A percentile compares a stretch with the other conserved stretches of the same genome.
phyloP scores from a whole-genome alignment of 345 rosid species.

The Isatis tinctoria region DNA sequence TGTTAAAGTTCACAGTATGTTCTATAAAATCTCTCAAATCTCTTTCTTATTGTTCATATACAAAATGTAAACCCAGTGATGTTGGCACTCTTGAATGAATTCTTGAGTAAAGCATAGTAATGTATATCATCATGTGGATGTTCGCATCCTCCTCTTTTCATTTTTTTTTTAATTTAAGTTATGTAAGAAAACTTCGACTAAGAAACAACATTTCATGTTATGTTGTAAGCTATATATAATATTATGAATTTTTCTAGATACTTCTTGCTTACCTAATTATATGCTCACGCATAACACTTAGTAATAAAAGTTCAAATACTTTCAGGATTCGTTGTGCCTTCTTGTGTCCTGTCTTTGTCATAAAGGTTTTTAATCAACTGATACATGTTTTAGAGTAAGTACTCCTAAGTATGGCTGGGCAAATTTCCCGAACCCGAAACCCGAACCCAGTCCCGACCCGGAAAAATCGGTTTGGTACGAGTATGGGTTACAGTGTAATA shows the following conservation, averaged over 20 bases:
- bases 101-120: background rate
- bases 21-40: background rate
- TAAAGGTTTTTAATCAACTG: no score
- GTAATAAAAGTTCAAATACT: no score
- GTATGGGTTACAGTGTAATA: no score
- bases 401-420: no score
- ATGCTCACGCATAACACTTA: no score
- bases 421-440: no score
- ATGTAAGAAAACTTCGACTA: background rate
- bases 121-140: conserved; percentile 1
- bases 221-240: background rate
- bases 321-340: no score
- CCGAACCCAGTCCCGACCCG: no score
- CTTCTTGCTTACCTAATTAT: no score
- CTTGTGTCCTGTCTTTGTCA: no score
- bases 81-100: background rate
- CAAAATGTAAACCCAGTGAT: background rate
- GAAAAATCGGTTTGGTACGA: no score
- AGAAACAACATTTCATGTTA: background rate
- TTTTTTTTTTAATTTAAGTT: background rate
- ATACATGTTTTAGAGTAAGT: no score
- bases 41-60: conserved; percentile 8
- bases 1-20: background rate
- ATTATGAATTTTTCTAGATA: background rate
- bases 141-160: background rate